Percentiles rank a stretch among this genome's conserved stretches.
phyloP scores from a whole-genome alignment of 805 yeast species.

The Candida awuae region DNA sequence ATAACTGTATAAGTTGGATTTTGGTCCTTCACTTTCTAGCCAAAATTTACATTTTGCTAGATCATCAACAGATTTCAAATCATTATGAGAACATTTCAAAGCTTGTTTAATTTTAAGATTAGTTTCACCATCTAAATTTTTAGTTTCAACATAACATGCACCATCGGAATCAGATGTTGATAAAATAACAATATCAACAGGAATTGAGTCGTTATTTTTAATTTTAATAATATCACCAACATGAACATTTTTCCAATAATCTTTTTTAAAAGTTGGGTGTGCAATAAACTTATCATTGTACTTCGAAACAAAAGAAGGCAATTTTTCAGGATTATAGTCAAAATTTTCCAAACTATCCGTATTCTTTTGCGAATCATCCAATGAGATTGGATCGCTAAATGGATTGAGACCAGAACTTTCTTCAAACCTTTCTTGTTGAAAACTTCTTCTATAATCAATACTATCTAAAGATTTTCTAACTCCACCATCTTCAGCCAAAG shows the following conservation, averaged over 20 bases:
- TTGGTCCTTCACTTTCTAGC: slow-evolving; percentile 81
- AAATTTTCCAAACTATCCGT: slow-evolving; percentile 2
- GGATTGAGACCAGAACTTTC: slow-evolving; percentile 17
- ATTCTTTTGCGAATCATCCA: slow-evolving; percentile 11
- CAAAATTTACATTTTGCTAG: slow-evolving; percentile 47
- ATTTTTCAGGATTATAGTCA: slow-evolving; percentile 8
- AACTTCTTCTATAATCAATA: slow-evolving; percentile 26
- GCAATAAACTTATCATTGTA: slow-evolving; percentile 9
- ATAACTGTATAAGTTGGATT: slow-evolving; percentile 66
- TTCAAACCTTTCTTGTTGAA: slow-evolving; percentile 16
- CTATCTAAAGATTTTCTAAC: slow-evolving; percentile 27
- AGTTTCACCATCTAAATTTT: slow-evolving; percentile 75
- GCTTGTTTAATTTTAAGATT: slow-evolving; percentile 73
- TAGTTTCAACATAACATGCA: slow-evolving; percentile 66
- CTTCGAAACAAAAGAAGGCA: slow-evolving; percentile 26
- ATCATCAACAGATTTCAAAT: slow-evolving; percentile 36
- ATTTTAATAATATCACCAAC: slow-evolving; percentile 71
- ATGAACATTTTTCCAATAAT: slow-evolving; percentile 62
- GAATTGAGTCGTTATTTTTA: slow-evolving; percentile 64
- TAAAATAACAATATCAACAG: slow-evolving; percentile 64
- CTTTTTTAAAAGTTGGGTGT: slow-evolving; percentile 30
- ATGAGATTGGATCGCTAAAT: slow-evolving; percentile 23
- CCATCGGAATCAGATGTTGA: slow-evolving; percentile 66
- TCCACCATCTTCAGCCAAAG: slow-evolving; percentile 18
- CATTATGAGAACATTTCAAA: slow-evolving; percentile 43